phyloP scores from a whole-genome alignment of 169 alveolate genomes.

The Eimeria brunetti region DNA sequence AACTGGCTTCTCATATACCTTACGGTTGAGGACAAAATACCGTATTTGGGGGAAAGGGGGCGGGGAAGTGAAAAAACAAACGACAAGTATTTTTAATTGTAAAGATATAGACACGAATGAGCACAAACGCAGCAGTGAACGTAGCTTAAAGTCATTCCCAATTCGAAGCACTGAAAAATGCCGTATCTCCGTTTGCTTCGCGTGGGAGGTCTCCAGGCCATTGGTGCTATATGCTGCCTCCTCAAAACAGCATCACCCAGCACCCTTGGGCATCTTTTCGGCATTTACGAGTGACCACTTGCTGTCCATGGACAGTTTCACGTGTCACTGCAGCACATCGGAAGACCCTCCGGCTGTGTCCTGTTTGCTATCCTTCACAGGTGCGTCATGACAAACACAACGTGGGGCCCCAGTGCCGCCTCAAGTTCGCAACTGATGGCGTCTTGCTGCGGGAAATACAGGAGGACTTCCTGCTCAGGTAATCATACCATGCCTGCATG shows the following conservation, averaged over 20 bases:
- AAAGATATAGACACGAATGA: too few relatives aligned
- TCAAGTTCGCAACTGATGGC: conserved; percentile 99
- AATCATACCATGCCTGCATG: not conserved
- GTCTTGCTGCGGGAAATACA: conserved; percentile 96
- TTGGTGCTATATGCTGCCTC: not conserved
- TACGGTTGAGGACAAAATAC: too few relatives aligned
- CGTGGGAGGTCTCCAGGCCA: not conserved
- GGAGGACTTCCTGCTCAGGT: conserved; percentile 83
- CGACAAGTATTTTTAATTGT: too few relatives aligned
- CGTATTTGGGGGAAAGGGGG: too few relatives aligned
- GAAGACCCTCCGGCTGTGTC: not conserved
- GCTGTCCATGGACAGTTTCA: too few relatives aligned
- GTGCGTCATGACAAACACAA: conserved; percentile 82
- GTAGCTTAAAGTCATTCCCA: too few relatives aligned
- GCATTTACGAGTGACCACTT: not conserved
- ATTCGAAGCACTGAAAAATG: too few relatives aligned
- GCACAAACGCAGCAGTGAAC: too few relatives aligned
- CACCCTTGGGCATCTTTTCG: not conserved
- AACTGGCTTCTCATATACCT: too few relatives aligned
- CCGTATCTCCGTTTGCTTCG: not conserved
- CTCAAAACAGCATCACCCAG: not conserved
- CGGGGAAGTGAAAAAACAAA: too few relatives aligned
- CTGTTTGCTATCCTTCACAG: conserved; percentile 21
- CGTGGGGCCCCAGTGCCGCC: conserved; percentile 82
- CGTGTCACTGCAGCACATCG: too few relatives aligned